Percentiles rank a stretch among this genome's conserved stretches.
These are phyloP conservation scores for Eragrostis nindensis DNA, from an alignment of 176 grass and related monocot genomes.

Conservation along the genomic window DNA sequence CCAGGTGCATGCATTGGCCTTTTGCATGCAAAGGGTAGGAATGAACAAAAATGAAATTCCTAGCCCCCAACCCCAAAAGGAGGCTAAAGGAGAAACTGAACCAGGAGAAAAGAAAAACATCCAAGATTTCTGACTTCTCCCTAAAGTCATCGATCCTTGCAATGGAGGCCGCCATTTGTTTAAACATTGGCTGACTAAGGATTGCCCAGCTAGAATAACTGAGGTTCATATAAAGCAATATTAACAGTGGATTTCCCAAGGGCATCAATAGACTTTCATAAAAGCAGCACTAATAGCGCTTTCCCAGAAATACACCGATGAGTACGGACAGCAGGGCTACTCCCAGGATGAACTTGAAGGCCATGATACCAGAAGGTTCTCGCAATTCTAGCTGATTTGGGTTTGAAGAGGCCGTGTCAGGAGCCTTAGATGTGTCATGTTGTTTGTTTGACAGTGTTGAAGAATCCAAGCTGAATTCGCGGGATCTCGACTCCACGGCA, in stretches of 20 bases:
- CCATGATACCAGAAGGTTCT: conserved; percentile 89
- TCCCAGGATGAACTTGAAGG: conserved; percentile 91
- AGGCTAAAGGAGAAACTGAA: conserved; percentile 17
- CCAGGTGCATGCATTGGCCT: conserved; percentile 53
- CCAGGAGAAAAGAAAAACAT: background rate
- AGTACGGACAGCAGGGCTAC: conserved; percentile 78
- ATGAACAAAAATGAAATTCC: conserved; percentile 83
- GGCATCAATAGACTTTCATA: background rate
- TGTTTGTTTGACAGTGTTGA: conserved; percentile 37
- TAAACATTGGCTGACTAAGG: background rate
- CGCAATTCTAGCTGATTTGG: conserved; percentile 30
- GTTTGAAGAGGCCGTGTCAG: conserved; percentile 28
- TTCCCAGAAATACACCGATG: conserved; percentile 84
- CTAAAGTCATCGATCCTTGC: conserved; percentile 27
- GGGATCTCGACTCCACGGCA: conserved; percentile 48
- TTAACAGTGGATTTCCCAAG: conserved; percentile 34
- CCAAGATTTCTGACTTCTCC: conserved; percentile 38
- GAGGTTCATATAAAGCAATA: conserved; percentile 19
- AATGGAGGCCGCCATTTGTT: conserved; percentile 26
- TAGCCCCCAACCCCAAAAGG: conserved; percentile 21
- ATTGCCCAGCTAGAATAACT: conserved; percentile 4
- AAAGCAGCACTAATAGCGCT: conserved; percentile 70
- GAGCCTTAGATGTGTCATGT: conserved; percentile 23
- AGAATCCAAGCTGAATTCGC: conserved; percentile 53
- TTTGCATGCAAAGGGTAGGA: conserved; percentile 69